phyloP scores from a whole-genome alignment of 805 yeast genomes.

The Hanseniaspora vineae region DNA sequence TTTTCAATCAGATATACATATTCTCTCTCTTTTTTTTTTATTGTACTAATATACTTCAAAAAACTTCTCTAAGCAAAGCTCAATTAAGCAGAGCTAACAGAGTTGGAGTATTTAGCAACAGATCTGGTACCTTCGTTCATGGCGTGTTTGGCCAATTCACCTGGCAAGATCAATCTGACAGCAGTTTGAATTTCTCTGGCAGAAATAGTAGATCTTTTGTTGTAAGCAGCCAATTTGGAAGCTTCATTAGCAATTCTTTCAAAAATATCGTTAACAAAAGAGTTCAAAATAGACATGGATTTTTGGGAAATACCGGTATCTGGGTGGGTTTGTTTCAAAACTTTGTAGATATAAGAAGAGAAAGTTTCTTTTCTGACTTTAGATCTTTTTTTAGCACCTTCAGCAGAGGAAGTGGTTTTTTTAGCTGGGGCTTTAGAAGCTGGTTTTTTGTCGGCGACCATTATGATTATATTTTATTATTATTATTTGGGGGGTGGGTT shows the following conservation, averaged over 20 bases:
- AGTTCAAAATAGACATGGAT: slow-evolving; percentile 98
- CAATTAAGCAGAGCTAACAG: neutral
- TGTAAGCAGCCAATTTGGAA: slow-evolving; percentile 96
- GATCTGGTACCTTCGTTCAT: slow-evolving; percentile 98
- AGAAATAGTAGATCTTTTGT: slow-evolving; percentile 94
- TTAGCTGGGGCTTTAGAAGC: slow-evolving; percentile 93
- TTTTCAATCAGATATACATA: neutral
- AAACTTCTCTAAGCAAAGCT: too few species aligned
- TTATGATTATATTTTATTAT: slow-evolving; percentile 21
- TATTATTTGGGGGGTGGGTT: neutral
- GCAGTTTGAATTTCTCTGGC: slow-evolving; percentile 99
- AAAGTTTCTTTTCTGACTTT: slow-evolving; percentile 97
- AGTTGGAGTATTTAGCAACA: slow-evolving; percentile 75
- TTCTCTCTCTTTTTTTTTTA: neutral
- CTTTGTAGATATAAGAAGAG: slow-evolving; percentile 97
- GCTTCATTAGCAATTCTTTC: slow-evolving; percentile 98
- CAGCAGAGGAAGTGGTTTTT: slow-evolving; percentile 59
- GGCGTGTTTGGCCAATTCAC: slow-evolving; percentile 98
- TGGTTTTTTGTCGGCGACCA: slow-evolving; percentile 93
- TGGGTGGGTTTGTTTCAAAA: slow-evolving; percentile 97
- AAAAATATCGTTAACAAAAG: slow-evolving; percentile 93
- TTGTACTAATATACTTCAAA: neutral
- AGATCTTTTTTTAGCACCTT: slow-evolving; percentile 79
- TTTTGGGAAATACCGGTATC: slow-evolving; percentile 98
- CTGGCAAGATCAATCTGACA: slow-evolving; percentile 94